These are phyloP conservation scores for Suhomyces coccinellae DNA, from an alignment of 1,139 yeast species.

Conservation along the genomic window DNA sequence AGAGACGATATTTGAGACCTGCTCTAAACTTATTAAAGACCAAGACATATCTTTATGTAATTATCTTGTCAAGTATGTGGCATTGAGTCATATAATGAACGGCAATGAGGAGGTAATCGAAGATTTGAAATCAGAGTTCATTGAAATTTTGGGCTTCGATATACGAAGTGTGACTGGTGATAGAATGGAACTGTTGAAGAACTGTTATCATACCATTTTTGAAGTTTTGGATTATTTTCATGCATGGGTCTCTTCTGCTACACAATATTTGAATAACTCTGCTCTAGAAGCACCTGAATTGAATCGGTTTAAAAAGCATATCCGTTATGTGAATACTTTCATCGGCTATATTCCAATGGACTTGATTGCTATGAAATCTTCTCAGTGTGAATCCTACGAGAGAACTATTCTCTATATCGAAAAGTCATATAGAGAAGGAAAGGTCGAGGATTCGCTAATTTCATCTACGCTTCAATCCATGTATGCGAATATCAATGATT, in stretches of 20 bases:
- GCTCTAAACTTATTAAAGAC: constrained; percentile 66
- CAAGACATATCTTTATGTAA: constrained; percentile 71
- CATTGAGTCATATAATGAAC: constrained; percentile 63
- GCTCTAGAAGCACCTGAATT: constrained; percentile 21
- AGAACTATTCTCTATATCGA: constrained; percentile 88
- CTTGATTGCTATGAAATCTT: constrained; percentile 72
- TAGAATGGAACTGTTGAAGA: constrained; percentile 54
- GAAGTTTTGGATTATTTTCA: constrained; percentile 80
- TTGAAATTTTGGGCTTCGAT: constrained; percentile 53
- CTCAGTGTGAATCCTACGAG: constrained; percentile 84
- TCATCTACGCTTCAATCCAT: constrained; percentile 66
- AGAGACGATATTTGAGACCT: constrained; percentile 58
- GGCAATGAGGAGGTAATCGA: constrained; percentile 45
- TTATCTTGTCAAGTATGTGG: constrained; percentile 77
- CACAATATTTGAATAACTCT: constrained; percentile 30
- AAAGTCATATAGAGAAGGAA: constrained; percentile 56
- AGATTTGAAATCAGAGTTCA: constrained; percentile 57
- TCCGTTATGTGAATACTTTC: constrained; percentile 45
- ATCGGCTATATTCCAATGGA: constrained; percentile 61
- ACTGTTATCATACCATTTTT: constrained; percentile 72
- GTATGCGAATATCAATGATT: constrained; percentile 85
- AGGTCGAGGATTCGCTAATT: constrained; percentile 38
- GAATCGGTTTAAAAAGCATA: constrained; percentile 27
- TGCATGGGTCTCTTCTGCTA: constrained; percentile 61
- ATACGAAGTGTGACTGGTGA: constrained; percentile 48